Evolutionary conservation across 2,329 filamentous ascomycete species (phyloP).

Genomic region (Aspergillus jensenii): DNA sequence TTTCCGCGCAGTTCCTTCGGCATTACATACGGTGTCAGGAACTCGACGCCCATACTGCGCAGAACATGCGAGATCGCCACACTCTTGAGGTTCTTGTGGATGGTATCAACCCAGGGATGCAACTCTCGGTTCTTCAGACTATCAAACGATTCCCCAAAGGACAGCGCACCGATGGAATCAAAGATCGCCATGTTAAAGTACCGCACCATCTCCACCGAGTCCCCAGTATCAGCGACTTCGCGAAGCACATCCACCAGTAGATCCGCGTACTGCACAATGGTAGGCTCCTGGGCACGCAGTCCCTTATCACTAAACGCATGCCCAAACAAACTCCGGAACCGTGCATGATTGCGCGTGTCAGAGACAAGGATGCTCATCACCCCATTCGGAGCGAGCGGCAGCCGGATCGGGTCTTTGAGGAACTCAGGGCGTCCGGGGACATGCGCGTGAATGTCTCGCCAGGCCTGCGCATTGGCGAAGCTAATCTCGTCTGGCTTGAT

Average conservation of each 20-base stretch:
- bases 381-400: neutral
- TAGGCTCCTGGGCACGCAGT: neutral
- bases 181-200: slow-evolving; percentile 2
- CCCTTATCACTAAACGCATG: neutral
- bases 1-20: neutral
- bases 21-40: neutral
- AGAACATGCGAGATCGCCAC: slow-evolving; percentile 1
- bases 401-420: neutral
- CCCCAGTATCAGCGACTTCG: neutral
- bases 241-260: neutral
- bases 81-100: slow-evolving; percentile 1
- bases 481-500: slow-evolving; percentile 35
- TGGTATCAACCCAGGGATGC: neutral
- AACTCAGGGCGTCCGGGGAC: neutral
- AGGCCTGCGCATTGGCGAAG: slow-evolving; percentile 33
- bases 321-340: neutral
- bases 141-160: neutral
- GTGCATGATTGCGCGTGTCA: neutral
- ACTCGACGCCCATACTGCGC: neutral
- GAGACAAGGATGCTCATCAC: neutral
- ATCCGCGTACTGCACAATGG: neutral
- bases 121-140: neutral
- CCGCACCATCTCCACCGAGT: neutral
- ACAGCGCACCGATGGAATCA: neutral
- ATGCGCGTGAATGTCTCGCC: slow-evolving; percentile 28